Evolutionary conservation across 768 basidiomycete genomes (phyloP).

Genomic region (Tulasnella sp.): DNA sequence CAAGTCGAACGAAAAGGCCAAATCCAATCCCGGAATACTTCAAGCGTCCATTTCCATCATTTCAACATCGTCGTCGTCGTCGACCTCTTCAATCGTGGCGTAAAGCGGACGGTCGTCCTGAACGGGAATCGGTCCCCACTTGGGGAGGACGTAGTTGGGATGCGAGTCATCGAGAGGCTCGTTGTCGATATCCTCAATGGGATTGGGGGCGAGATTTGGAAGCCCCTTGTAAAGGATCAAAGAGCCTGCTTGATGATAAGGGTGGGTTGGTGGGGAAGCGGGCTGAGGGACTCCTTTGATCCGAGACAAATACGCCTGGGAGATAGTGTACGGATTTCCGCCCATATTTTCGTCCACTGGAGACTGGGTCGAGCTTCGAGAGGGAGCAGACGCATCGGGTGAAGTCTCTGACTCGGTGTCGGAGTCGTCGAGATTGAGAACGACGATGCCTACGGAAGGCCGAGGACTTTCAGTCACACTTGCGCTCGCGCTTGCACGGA

Average conservation of each 20-base stretch:
- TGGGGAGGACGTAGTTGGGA: not conserved
- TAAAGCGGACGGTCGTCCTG: not conserved
- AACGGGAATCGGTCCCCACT: not conserved
- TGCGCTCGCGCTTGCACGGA: not conserved
- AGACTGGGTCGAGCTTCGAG: not conserved
- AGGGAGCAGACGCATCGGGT: not conserved
- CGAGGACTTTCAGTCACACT: slow-evolving; percentile 7
- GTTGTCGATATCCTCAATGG: not conserved
- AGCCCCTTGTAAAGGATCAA: not conserved
- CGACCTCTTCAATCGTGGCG: slow-evolving; percentile 1
- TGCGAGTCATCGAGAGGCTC: not conserved
- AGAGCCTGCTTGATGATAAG: not conserved
- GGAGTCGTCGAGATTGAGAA: slow-evolving; percentile 46
- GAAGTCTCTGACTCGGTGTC: slow-evolving; percentile 26
- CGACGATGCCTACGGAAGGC: slow-evolving; percentile 42
- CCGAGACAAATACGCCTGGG: not conserved
- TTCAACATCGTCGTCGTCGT: slow-evolving; percentile 1
- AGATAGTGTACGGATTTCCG: not conserved
- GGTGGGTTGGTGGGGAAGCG: not conserved
- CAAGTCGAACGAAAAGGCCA: not conserved
- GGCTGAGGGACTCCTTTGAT: slow-evolving; percentile 1
- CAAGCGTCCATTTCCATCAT: slow-evolving; percentile 9
- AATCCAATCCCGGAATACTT: not conserved
- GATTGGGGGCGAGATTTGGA: not conserved
- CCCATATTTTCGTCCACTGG: not conserved